Percentiles rank a stretch among this genome's conserved stretches.
These are phyloP conservation scores for Triglochin maritima DNA, from an alignment of 106 monocot species.

Conservation along the genomic window DNA sequence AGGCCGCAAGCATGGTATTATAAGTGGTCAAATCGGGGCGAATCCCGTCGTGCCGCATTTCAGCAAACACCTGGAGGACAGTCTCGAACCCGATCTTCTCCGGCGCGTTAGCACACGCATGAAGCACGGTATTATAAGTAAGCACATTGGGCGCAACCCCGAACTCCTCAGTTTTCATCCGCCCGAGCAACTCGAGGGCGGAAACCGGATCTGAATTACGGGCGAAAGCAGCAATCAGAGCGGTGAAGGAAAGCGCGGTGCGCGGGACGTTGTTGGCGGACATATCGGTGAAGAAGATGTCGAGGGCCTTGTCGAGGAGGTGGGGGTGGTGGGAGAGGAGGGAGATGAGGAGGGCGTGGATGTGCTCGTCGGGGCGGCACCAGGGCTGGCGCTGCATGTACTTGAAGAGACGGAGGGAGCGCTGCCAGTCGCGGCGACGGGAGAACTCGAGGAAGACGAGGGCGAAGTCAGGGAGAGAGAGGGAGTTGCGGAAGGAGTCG, in stretches of 20 bases:
- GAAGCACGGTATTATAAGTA: constrained; percentile 83
- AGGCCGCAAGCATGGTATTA: constrained; percentile 84
- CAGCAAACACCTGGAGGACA: constrained; percentile 62
- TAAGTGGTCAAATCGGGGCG: constrained; percentile 82
- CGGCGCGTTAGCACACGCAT: constrained; percentile 41
- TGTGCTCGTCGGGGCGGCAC: constrained; percentile 96
- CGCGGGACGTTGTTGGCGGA: constrained; percentile 40
- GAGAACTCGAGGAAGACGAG: constrained; percentile 86
- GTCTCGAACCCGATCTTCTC: constrained; percentile 50
- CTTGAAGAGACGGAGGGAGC: constrained; percentile 94
- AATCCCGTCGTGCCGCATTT: constrained; percentile 89
- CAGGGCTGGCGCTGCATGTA: constrained; percentile 94
- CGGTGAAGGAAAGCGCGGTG: constrained; percentile 73
- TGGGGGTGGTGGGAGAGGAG: constrained; percentile 68
- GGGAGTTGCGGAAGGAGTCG: constrained; percentile 61
- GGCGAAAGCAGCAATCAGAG: constrained; percentile 70
- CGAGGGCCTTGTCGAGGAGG: constrained; percentile 61
- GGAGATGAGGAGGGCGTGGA: constrained; percentile 81
- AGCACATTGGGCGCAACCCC: constrained; percentile 51
- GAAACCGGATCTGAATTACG: constrained; percentile 48
- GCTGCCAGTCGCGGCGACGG: constrained; percentile 89
- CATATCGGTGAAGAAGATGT: constrained; percentile 75
- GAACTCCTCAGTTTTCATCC: constrained; percentile 51
- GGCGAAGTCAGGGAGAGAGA: constrained; percentile 79
- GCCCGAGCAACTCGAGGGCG: constrained; percentile 43